Evolutionary conservation across 371 early-diverging fungal genomes (phyloP).

Genomic region (Mortierella sp.): DNA sequence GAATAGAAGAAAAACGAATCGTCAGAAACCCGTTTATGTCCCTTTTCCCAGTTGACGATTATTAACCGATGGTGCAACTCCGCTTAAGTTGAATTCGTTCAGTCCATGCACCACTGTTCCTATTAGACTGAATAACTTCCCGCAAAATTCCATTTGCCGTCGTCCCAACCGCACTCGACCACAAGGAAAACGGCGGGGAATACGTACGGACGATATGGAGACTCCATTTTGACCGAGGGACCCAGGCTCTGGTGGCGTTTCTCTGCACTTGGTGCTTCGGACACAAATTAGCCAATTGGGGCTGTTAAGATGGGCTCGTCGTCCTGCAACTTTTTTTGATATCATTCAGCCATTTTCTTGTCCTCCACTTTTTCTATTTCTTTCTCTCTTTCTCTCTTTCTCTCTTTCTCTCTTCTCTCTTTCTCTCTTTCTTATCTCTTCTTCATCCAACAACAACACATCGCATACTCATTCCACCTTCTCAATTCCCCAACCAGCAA

Average conservation of each 20-base stretch:
- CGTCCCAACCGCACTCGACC: too few species aligned
- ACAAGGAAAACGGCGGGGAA: background rate
- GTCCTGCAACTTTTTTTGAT: background rate
- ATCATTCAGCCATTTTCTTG: background rate
- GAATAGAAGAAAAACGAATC: background rate
- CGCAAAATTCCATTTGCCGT: background rate
- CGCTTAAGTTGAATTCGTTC: background rate
- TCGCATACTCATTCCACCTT: background rate
- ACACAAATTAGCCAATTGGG: background rate
- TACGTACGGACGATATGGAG: background rate
- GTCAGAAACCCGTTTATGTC: too few species aligned
- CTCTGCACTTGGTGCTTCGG: background rate
- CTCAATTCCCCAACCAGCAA: background rate
- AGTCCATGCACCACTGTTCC: background rate
- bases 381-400: background rate
- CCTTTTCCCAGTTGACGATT: background rate
- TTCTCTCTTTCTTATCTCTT: background rate
- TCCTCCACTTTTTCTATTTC: background rate
- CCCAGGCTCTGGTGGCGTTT: background rate
- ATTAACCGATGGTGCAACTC: constrained; percentile 5
- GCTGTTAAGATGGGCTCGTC: background rate
- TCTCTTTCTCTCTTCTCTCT: background rate
- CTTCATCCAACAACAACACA: constrained; percentile 7
- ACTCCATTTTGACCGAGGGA: background rate
- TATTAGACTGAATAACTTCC: background rate